Conservation (phyloP, 371 early-diverging fungal species). For the Funneliformis caledonium region DNA sequence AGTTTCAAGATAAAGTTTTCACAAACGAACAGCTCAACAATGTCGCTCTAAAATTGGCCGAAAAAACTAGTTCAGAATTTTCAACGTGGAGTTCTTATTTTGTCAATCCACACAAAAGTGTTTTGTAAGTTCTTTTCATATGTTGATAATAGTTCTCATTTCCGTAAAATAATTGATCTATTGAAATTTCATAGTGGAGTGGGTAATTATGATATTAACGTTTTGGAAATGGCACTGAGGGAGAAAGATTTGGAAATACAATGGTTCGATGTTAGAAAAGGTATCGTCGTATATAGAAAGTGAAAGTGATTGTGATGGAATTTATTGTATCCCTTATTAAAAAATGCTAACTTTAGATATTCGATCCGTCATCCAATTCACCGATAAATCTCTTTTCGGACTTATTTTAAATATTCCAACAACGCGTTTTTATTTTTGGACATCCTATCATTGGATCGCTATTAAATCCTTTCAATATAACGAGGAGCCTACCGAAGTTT, state of each 20-base stretch:
- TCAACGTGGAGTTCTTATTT: conserved; percentile 2
- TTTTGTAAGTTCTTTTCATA: conserved; percentile 22
- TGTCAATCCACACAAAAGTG: conserved; percentile 38
- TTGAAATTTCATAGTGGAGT: conserved; percentile 1
- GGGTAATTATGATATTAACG: conserved; percentile 39
- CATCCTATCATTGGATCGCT: conserved; percentile 39
- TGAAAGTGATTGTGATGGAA: too few species aligned
- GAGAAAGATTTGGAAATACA: conserved; percentile 26
- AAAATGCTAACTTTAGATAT: conserved; percentile 16
- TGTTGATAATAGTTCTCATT: too few species aligned
- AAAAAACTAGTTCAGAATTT: not conserved
- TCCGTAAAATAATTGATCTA: too few species aligned
- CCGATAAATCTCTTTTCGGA: conserved; percentile 35
- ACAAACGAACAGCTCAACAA: conserved; percentile 22
- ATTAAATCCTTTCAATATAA: conserved; percentile 24
- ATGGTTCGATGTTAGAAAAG: conserved; percentile 40
- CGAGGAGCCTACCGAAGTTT: not conserved
- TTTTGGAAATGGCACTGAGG: conserved; percentile 25
- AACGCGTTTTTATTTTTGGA: conserved; percentile 16
- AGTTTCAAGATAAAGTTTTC: conserved; percentile 33
- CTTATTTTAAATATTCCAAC: conserved; percentile 22
- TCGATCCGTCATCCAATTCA: conserved; percentile 36
- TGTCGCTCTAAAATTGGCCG: conserved; percentile 19
- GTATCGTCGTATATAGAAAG: not conserved
- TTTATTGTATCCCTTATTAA: not conserved